phyloP scores from a whole-genome alignment of 306 rosid species.

The Quercus agrifolia region DNA sequence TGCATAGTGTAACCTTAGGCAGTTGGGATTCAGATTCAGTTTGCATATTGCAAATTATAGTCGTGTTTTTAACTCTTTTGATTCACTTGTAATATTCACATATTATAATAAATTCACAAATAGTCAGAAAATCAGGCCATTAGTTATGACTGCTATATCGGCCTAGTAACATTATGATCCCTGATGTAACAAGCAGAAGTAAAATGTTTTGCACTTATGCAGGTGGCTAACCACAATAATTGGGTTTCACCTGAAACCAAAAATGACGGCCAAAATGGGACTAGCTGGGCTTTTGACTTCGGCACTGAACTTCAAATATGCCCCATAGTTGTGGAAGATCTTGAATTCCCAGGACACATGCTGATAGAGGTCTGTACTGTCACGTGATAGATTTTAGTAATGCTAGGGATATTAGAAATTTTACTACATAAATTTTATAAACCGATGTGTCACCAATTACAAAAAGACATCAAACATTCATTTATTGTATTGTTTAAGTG shows the following conservation, averaged over 20 bases:
- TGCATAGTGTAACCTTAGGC: background rate
- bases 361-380: constrained; percentile 58
- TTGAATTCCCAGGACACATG: constrained; percentile 69
- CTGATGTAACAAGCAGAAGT: background rate
- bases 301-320: constrained; percentile 48
- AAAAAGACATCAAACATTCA: too few species aligned
- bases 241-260: constrained; percentile 16
- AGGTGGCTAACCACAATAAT: constrained; percentile 47
- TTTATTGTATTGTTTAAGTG: too few species aligned
- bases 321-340: constrained; percentile 88
- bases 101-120: background rate
- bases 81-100: background rate
- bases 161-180: background rate
- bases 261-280: constrained; percentile 40
- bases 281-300: constrained; percentile 65
- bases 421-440: too few species aligned
- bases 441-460: too few species aligned
- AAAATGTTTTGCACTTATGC: constrained; percentile 26
- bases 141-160: background rate
- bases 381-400: too few species aligned
- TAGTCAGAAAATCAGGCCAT: background rate
- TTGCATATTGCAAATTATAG: background rate
- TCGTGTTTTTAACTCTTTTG: background rate
- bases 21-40: background rate
- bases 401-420: too few species aligned